Percentiles rank a stretch among this genome's conserved stretches.
Conservation (phyloP, 148 eudicot genomes). For the Cornus controversa region DNA sequence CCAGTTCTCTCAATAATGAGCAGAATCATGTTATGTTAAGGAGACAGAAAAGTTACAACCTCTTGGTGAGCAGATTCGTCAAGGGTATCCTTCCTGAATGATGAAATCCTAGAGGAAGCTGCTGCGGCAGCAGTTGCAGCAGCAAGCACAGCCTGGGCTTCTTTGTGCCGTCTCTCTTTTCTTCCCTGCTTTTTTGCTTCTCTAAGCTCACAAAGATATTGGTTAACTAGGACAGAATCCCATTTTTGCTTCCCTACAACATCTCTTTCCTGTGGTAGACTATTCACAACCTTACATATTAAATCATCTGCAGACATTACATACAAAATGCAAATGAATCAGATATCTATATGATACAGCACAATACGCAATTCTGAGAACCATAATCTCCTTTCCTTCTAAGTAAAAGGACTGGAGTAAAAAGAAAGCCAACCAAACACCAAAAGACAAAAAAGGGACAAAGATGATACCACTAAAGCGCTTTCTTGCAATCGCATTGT, state of each 20-base stretch:
- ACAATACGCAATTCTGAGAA: background rate
- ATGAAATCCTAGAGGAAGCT: conserved; percentile 80
- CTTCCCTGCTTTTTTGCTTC: conserved; percentile 92
- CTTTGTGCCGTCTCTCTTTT: conserved; percentile 89
- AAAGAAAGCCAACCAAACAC: background rate
- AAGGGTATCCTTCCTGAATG: conserved; percentile 70
- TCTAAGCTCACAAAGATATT: conserved; percentile 74
- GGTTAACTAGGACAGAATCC: conserved; percentile 82
- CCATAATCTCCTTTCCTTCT: background rate
- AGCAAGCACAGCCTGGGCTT: conserved; percentile 92
- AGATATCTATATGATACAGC: background rate
- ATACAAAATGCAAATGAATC: background rate
- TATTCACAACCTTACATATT: conserved; percentile 57
- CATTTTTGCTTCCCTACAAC: conserved; percentile 59
- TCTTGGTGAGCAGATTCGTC: conserved; percentile 68
- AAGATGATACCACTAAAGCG: conserved; percentile 52
- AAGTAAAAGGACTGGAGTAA: background rate
- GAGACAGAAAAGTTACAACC: conserved; percentile 40
- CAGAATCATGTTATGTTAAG: background rate
- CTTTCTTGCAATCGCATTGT: conserved; percentile 62
- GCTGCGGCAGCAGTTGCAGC: conserved; percentile 99
- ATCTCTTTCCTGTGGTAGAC: conserved; percentile 71
- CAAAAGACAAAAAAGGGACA: conserved; percentile 18
- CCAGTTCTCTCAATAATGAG: background rate
- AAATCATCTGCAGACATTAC: conserved; percentile 59